These are phyloP conservation scores for Magnusiomyces fungicola DNA, from an alignment of 1,139 yeast genomes.

Conservation along the genomic window DNA sequence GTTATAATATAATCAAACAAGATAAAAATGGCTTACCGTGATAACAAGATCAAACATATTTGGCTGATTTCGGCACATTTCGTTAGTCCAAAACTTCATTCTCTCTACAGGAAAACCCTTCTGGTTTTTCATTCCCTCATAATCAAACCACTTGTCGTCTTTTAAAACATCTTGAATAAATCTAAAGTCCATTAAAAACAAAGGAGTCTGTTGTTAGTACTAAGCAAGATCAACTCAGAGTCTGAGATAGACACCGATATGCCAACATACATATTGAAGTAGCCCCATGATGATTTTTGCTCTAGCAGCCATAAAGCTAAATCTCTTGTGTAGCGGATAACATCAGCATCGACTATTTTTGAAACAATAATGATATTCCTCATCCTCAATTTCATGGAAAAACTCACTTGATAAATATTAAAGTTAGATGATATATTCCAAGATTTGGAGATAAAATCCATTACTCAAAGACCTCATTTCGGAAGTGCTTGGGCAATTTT, in stretches of 20 bases:
- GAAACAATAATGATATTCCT: conserved; percentile 58
- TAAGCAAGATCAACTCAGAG: neutral
- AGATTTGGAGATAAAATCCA: too few relatives aligned
- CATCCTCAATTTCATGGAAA: conserved; percentile 52
- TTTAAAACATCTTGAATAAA: conserved; percentile 49
- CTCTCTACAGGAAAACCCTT: conserved; percentile 36
- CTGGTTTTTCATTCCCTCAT: conserved; percentile 32
- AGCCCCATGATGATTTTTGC: conserved; percentile 34
- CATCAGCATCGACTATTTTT: conserved; percentile 56
- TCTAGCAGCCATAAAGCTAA: conserved; percentile 52
- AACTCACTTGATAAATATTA: conserved; percentile 24
- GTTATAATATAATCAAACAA: conserved; percentile 39
- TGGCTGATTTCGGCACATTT: conserved; percentile 42
- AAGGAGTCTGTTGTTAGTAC: neutral
- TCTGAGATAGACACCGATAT: neutral
- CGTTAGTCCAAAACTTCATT: conserved; percentile 53
- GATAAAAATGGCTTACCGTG: conserved; percentile 24
- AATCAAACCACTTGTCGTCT: conserved; percentile 40
- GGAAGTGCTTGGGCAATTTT: too few relatives aligned
- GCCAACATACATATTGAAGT: conserved; percentile 28
- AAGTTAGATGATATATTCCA: too few relatives aligned
- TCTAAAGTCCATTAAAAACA: conserved; percentile 8
- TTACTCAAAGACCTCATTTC: too few relatives aligned
- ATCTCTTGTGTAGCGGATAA: conserved; percentile 48
- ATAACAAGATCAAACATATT: conserved; percentile 48